Evolutionary conservation across 2,329 filamentous ascomycete genomes (phyloP), one percentile per base, ranked within the genome.

Genomic region (Coniochaeta sp.): DNA sequence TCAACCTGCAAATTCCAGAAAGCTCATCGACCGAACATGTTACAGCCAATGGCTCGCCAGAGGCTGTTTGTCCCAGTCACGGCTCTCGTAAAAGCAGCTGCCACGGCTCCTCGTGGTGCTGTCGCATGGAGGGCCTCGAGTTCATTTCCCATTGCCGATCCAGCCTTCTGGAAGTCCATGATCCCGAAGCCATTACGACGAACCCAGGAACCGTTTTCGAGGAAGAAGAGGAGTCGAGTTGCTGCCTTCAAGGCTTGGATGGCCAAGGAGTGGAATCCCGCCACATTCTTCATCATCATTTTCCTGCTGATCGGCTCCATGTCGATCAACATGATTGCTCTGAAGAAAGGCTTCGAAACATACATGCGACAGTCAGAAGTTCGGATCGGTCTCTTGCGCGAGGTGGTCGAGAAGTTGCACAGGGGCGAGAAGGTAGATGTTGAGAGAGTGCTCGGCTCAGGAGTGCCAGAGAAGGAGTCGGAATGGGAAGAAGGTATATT

Each of bases 221-320:
- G 16, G 24, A 52, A 31, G 16, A 57, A 36, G 54, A 34, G 11
- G 33, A 57, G 31, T 28, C 26, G 38, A 24, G 17, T 26, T n/a
- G 34, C 31, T n/a, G 28, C 28, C 17, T 47, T 75, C 76, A 67
- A 73, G 76, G 36, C 68, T 72, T 34, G 28, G 26, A 83, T 80
- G 64, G 76, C 81, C 17, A 88, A 84, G 69, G 83, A 86, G 66
- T 90, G 88, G 87, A 93, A 93, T 67, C 89, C 90, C 2, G 89
- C 89, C 22, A 92, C 88, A 0, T 93, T 91, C 69, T 95, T 88
- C 72, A 90, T 93, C 66, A 79, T 87, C 67, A 90, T 93, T 64
- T 92, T 92, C 69, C 79, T 92, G 44, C 81, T 98, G 64, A 93
- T 98, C 64, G 96, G 96, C 4, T 96, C 91, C 63, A 96, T 97